Evolutionary conservation across 352 stramenopile genomes (phyloP).

Genomic region (Pythium apleroticum): DNA sequence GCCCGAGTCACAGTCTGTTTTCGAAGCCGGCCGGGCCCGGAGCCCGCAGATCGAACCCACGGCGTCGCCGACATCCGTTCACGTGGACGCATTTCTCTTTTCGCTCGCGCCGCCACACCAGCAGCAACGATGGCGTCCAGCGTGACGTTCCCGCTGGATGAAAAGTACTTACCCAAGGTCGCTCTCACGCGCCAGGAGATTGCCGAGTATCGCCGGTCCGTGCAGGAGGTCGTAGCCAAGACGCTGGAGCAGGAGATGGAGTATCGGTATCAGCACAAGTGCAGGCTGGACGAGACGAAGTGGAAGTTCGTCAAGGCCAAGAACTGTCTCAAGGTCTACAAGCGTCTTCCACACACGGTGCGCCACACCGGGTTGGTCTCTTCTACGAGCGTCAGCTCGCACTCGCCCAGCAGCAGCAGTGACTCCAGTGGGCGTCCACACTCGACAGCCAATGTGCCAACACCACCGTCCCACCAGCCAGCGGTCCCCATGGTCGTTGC

Average conservation of each 20-base stretch:
- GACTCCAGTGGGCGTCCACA: background rate
- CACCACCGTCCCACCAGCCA: conserved; percentile 12
- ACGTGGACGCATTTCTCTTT: too few species aligned
- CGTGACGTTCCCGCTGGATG: conserved; percentile 30
- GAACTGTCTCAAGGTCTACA: conserved; percentile 26
- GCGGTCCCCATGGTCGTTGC: conserved; percentile 43
- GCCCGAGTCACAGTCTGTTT: too few species aligned
- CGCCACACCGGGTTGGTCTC: background rate
- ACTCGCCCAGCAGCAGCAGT: conserved; percentile 24
- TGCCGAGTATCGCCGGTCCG: conserved; percentile 32
- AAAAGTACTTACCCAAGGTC: conserved; percentile 24
- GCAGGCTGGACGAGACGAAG: conserved; percentile 24
- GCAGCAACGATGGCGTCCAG: background rate
- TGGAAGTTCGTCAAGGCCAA: conserved; percentile 35
- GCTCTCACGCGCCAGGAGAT: conserved; percentile 33
- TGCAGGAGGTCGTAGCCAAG: conserved; percentile 39
- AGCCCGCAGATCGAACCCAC: too few species aligned
- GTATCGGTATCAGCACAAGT: conserved; percentile 22
- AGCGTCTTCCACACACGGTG: conserved; percentile 5
- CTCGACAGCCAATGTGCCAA: conserved; percentile 11
- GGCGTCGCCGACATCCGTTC: too few species aligned
- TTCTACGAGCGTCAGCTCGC: conserved; percentile 6
- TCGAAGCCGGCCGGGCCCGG: too few species aligned
- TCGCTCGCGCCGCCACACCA: too few species aligned
- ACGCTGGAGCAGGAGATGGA: conserved; percentile 47